Base-by-base conservation (phyloP, 2,329 filamentous ascomycete species). In the Tolypocladium guangdongense region DNA sequence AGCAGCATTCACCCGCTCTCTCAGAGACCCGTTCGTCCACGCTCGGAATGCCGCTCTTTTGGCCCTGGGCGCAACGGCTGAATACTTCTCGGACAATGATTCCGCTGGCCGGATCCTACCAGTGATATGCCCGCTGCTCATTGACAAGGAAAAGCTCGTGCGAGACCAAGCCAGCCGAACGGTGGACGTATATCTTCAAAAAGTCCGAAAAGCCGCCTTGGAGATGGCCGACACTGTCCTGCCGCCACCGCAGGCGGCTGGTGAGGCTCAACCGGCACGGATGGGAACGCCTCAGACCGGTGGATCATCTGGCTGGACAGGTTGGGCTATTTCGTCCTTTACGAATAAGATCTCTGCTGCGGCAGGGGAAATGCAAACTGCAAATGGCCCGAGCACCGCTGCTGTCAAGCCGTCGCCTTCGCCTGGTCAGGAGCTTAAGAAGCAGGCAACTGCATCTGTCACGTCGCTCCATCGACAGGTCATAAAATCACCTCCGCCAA, bases 251-350 rank as follows among this genome's bases (percentile, higher is more conserved):
- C 74, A 74, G 27, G 70, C 43, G 5, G 43, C 79, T 16, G 71
- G 78, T 3, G 68, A 77, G 14, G 73, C 74, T 5, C 73, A 71
- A 22, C 78, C 80, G 1, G 86, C 88, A 1, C 82, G 89, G 36
- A 93, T 95, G 77, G 84, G 86, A 57, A 93, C 88, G 1, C 85
- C 90, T 1, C 87, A 90, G 56, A 73, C 79, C 2, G 83, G 84
- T 38, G 66, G 60, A n/a, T 56, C 60, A n/a, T 57, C 62, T 6
- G 63, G 68, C 20, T 97, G 93, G 93, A 83, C 93, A 1, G 93
- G 93, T 14, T 99, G 93, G 93, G 93, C 93, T 1, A 96, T 99
- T 52, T 97, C 93, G 0, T 96, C 90, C 1, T 99, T 99, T 66
- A 97, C 93, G 2, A 97, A 97, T 70, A 96, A 96, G 63, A 68